Evolutionary conservation across 2,329 filamentous ascomycete species (phyloP).

Genomic region (Fusarium oxysporum): DNA sequence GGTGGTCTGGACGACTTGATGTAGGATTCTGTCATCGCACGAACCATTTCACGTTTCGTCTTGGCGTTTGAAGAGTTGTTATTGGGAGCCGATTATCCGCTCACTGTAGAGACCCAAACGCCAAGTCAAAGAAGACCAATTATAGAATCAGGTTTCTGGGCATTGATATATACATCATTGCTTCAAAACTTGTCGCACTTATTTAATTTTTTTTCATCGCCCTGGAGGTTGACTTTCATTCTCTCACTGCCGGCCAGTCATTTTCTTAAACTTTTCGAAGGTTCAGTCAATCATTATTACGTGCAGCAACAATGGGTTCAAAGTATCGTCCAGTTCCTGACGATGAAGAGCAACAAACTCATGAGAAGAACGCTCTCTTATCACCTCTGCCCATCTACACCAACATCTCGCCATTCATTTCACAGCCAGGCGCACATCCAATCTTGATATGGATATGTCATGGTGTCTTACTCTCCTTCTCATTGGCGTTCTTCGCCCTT

Average conservation of each 20-base stretch:
- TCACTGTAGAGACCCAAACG: background rate
- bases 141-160: background rate
- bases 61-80: conserved; percentile 18
- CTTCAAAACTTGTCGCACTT: background rate
- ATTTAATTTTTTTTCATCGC: background rate
- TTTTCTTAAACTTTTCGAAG: background rate
- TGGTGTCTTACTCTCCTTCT: conserved; percentile 20
- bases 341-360: conserved; percentile 20
- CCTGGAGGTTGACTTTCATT: background rate
- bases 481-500: conserved; percentile 25
- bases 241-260: background rate
- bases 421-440: background rate
- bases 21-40: background rate
- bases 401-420: background rate
- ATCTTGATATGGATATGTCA: conserved; percentile 29
- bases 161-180: background rate
- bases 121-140: background rate
- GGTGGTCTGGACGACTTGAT: background rate
- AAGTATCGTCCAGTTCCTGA: conserved; percentile 15
- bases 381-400: background rate
- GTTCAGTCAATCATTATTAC: background rate
- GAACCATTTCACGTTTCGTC: conserved; percentile 19
- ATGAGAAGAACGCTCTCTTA: conserved; percentile 27
- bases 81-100: conserved; percentile 10
- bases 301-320: background rate